Base-by-base conservation (phyloP, 352 stramenopile genomes). In the Phytophthora boehmeriae region DNA sequence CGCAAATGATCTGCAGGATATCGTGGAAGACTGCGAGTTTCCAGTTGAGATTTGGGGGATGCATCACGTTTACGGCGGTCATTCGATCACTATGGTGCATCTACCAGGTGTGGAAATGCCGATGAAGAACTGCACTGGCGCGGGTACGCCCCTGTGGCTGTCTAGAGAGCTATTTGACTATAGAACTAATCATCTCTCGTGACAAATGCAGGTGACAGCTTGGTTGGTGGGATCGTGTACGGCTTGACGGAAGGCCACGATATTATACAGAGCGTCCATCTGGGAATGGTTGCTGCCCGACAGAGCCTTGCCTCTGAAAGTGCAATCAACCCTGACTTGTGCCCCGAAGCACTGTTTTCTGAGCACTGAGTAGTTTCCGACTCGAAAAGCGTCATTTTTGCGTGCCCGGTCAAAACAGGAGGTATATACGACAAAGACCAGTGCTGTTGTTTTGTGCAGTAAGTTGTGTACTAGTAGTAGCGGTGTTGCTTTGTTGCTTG, bases 161-260 rank as follows among this genome's bases (percentile, higher is more conserved):
- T 42, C 19, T 41, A n/a, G n/a, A n/a, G n/a, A n/a, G n/a, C n/a
- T n/a, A n/a, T n/a, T n/a, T n/a, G n/a, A n/a, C n/a, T n/a, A n/a
- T n/a, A n/a, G 25, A 30, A 30, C 3, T 30, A 6, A 30, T 30
- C 6, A 8, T 30, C 25, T 30, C 64, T 30, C 1, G 22, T 30
- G 34, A 44, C n/a, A 9, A 55, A n/a, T 60, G 19, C 56, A 89
- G 84, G 85, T 17, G 85, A 92, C 56, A 90, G 75, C 35, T 66
- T 94, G 55, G 85, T 94, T 23, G 85, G 83, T 11, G 85, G 85
- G 8, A 91, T 83, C 2, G 80, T 94, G 32, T 94, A 89, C 43
- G 85, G 85, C 1, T 76, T 94, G 43, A 52, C 90, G 62, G 65
- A 85, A 60, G 64, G 67, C 32, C 48, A 86, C 44, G 65, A 90